Conservation (phyloP, 306 rosid genomes). For the Pterocarpus macrocarpus region DNA sequence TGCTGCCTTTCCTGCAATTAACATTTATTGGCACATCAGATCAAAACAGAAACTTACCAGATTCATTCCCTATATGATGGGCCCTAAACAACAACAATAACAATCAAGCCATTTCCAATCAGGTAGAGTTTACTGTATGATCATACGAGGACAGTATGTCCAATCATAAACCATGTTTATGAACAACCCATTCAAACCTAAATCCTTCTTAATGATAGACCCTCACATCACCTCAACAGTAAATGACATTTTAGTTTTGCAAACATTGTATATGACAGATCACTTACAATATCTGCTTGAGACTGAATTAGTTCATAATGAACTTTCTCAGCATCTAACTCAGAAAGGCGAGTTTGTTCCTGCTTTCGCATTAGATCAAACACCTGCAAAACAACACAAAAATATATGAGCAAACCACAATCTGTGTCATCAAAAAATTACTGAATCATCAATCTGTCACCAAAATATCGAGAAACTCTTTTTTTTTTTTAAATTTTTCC, state of each 20-base stretch:
- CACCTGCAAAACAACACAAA: slow-evolving; percentile 64
- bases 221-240: not conserved
- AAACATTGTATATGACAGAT: slow-evolving; percentile 26
- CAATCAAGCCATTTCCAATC: not conserved
- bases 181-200: not conserved
- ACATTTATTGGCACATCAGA: slow-evolving; percentile 19
- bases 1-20: slow-evolving; percentile 77
- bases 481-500: not conserved
- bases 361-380: slow-evolving; percentile 82
- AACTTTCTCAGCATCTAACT: slow-evolving; percentile 81
- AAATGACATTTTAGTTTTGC: not conserved
- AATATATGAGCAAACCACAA: slow-evolving; percentile 25
- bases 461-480: not conserved
- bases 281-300: slow-evolving; percentile 77
- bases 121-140: not conserved
- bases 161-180: not conserved
- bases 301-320: slow-evolving; percentile 78
- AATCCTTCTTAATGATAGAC: too few species aligned
- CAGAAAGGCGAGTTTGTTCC: slow-evolving; percentile 83
- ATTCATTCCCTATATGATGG: not conserved
- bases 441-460: not conserved
- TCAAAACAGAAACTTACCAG: not conserved
- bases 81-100: not conserved
- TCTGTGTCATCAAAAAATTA: not conserved
- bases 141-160: not conserved